Percentiles rank a stretch among this genome's conserved stretches.
Conservation (phyloP, 148 eudicot species). For the Amaranthus cruentus region DNA sequence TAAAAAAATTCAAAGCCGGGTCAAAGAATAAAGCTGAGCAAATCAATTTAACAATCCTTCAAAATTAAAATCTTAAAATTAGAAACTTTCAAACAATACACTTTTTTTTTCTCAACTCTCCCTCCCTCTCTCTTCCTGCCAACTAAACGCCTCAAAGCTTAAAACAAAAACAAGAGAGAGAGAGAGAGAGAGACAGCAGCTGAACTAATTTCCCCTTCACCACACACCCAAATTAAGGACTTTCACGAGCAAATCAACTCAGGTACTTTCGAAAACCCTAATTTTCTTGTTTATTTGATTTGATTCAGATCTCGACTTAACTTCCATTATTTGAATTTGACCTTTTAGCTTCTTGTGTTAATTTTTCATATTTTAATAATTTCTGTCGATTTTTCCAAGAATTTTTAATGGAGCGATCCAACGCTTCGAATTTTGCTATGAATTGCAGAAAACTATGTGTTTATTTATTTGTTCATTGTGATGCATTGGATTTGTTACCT, state of each 20-base stretch:
- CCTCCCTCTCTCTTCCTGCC: neutral
- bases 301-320: constrained; percentile 12
- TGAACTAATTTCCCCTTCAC: neutral
- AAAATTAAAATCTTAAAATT: too few species aligned
- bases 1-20: too few species aligned
- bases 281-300: neutral
- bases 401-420: constrained; percentile 19
- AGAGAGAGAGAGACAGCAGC: neutral
- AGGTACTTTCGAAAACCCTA: neutral
- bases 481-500: constrained; percentile 3
- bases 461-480: constrained; percentile 1
- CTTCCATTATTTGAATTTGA: constrained; percentile 1
- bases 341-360: neutral
- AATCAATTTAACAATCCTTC: too few species aligned
- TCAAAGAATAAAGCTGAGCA: too few species aligned
- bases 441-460: neutral
- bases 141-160: neutral
- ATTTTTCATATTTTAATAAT: neutral
- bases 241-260: neutral
- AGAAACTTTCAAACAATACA: neutral
- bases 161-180: neutral
- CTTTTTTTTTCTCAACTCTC: neutral
- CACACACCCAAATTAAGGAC: neutral
- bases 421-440: constrained; percentile 18
- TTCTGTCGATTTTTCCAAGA: constrained; percentile 1